These are phyloP conservation scores for Phytopythium litorale DNA, from an alignment of 352 stramenopile species.

Conservation along the genomic window DNA sequence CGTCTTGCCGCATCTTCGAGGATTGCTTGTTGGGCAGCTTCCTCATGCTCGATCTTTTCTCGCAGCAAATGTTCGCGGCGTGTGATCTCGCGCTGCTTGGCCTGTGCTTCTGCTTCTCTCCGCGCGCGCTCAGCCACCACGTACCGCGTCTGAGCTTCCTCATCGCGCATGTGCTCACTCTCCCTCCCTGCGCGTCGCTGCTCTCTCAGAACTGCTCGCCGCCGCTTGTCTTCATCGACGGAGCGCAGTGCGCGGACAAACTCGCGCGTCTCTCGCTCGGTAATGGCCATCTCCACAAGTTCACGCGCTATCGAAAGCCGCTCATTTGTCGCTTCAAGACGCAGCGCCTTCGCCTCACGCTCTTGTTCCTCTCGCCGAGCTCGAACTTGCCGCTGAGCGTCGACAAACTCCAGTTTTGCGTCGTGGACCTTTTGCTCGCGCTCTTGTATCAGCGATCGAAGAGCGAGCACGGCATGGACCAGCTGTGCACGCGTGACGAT, in stretches of 20 bases:
- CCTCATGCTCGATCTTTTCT: conserved; percentile 26
- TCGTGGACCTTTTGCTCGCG: conserved; percentile 24
- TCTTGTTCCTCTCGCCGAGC: conserved; percentile 14
- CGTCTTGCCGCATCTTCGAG: conserved; percentile 26
- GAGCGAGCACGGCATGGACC: conserved; percentile 41
- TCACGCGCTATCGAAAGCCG: conserved; percentile 31
- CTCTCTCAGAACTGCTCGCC: conserved; percentile 24
- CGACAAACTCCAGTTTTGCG: conserved; percentile 20
- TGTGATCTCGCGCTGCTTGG: conserved; percentile 26
- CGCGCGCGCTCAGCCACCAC: conserved; percentile 26
- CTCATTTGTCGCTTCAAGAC: conserved; percentile 22
- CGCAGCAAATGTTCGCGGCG: conserved; percentile 23
- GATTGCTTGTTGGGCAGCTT: conserved; percentile 12
- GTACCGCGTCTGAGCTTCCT: conserved; percentile 58
- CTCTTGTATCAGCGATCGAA: conserved; percentile 24
- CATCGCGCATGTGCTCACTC: conserved; percentile 43
- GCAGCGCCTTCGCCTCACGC: conserved; percentile 16
- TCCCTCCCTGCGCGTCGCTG: conserved; percentile 38
- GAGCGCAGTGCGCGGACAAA: conserved; percentile 34
- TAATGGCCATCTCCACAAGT: conserved; percentile 29
- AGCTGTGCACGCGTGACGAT: conserved; percentile 42
- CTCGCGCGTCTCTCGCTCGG: conserved; percentile 48
- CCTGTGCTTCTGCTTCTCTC: not conserved
- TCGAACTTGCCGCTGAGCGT: conserved; percentile 13
- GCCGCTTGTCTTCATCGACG: conserved; percentile 25